phyloP scores from a whole-genome alignment of 495 filamentous ascomycete species.

The Evansstolkia leycettana region DNA sequence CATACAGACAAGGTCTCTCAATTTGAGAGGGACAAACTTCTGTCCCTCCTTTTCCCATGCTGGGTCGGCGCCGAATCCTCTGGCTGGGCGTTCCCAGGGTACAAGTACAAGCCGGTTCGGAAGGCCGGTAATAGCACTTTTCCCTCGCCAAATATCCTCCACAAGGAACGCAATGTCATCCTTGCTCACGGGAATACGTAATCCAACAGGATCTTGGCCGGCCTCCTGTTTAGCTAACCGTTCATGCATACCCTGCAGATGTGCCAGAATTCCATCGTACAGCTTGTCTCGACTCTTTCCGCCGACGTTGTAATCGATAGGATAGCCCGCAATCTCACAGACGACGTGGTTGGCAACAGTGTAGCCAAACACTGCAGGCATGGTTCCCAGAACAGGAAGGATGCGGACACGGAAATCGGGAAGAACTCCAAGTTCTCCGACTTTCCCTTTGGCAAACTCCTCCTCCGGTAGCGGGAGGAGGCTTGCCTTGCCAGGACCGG shows the following conservation, averaged over 20 bases:
- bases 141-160: slow-evolving; percentile 79
- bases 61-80: slow-evolving; percentile 31
- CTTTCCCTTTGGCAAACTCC: slow-evolving; percentile 76
- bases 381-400: slow-evolving; percentile 86
- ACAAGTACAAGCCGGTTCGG: slow-evolving; percentile 63
- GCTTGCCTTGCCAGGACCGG: slow-evolving; percentile 82
- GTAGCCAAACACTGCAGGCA: slow-evolving; percentile 94
- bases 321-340: slow-evolving; percentile 74
- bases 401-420: slow-evolving; percentile 92
- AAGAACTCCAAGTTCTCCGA: slow-evolving; percentile 75
- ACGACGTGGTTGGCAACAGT: slow-evolving; percentile 85
- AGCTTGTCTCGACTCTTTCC: slow-evolving; percentile 79
- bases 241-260: slow-evolving; percentile 65
- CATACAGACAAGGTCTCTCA: slow-evolving; percentile 80
- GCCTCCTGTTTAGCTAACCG: slow-evolving; percentile 45
- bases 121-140: slow-evolving; percentile 71
- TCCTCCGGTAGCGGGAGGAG: slow-evolving; percentile 79
- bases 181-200: slow-evolving; percentile 64
- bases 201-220: slow-evolving; percentile 51
- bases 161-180: slow-evolving; percentile 76
- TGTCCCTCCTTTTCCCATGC: slow-evolving; percentile 47
- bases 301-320: slow-evolving; percentile 62
- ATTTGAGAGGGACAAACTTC: slow-evolving; percentile 47
- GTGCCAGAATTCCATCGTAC: slow-evolving; percentile 67
- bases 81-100: slow-evolving; percentile 56